These are phyloP conservation scores for Psilocybe tampanensis DNA, from an alignment of 768 basidiomycete species.

Conservation along the genomic window DNA sequence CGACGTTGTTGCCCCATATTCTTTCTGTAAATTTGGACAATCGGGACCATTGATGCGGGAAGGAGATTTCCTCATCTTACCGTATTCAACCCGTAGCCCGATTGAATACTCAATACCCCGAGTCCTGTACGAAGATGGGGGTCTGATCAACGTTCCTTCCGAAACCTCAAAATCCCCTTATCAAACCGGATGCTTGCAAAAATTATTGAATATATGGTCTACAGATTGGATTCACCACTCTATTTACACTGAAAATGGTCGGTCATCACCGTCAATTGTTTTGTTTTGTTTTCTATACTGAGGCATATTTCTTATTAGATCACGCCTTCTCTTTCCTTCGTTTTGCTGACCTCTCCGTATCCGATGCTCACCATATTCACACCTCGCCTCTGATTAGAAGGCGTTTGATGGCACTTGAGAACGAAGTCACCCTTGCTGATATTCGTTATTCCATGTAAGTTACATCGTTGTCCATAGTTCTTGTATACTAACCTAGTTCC, in stretches of 20 bases:
- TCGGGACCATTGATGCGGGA: constrained; percentile 85
- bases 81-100: constrained; percentile 87
- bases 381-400: constrained; percentile 61
- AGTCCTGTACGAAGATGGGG: constrained; percentile 78
- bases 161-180: constrained; percentile 49
- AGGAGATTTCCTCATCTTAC: constrained; percentile 78
- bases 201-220: constrained; percentile 90
- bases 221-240: constrained; percentile 79
- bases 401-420: constrained; percentile 48
- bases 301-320: constrained; percentile 16
- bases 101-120: constrained; percentile 80
- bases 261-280: constrained; percentile 20
- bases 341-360: constrained; percentile 61
- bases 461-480: neutral
- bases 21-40: constrained; percentile 81
- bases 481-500: neutral
- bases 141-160: constrained; percentile 65
- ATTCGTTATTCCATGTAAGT: constrained; percentile 47
- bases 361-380: constrained; percentile 67
- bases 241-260: constrained; percentile 59
- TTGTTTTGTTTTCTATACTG: neutral
- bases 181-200: constrained; percentile 58
- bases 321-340: constrained; percentile 81
- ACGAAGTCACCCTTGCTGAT: constrained; percentile 42
- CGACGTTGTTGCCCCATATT: constrained; percentile 91